A percentile compares a stretch with the other conserved stretches of the same genome.
phyloP scores from a whole-genome alignment of 2,329 filamentous ascomycete genomes.

The Chaetoscypha palmicola region DNA sequence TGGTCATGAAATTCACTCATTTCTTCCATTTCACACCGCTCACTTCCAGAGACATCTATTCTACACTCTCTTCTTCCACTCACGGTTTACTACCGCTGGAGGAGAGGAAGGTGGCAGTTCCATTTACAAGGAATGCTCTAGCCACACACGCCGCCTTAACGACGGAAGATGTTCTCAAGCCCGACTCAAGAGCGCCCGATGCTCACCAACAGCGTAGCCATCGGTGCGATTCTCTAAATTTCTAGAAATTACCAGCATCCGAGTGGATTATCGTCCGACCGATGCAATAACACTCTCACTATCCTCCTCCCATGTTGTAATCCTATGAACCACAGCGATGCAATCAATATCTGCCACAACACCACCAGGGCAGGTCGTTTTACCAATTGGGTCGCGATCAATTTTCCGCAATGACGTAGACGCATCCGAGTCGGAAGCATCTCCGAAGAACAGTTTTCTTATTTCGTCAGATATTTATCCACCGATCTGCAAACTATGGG shows the following conservation, averaged over 20 bases:
- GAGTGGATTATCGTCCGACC: background rate
- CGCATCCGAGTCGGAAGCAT: background rate
- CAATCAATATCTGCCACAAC: background rate
- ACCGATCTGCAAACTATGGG: slow-evolving; percentile 7
- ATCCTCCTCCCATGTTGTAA: background rate
- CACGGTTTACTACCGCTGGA: background rate
- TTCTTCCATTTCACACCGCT: too few relatives aligned
- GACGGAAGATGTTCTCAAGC: too few relatives aligned
- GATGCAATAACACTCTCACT: background rate
- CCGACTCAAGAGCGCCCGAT: background rate
- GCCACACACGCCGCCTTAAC: slow-evolving; percentile 8
- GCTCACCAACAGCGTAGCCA: background rate
- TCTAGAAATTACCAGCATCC: background rate
- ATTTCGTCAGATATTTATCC: background rate
- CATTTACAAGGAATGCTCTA: background rate
- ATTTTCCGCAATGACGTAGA: background rate
- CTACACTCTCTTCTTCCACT: background rate
- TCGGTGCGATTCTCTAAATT: background rate
- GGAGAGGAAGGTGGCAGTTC: background rate
- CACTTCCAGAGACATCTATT: background rate
- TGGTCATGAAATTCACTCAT: background rate
- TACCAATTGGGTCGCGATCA: background rate
- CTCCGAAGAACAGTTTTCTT: background rate
- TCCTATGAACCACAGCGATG: background rate
- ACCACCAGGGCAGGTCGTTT: background rate